Evolutionary conservation across 2,329 filamentous ascomycete genomes (phyloP).

Genomic region (Botrytis elliptica): DNA sequence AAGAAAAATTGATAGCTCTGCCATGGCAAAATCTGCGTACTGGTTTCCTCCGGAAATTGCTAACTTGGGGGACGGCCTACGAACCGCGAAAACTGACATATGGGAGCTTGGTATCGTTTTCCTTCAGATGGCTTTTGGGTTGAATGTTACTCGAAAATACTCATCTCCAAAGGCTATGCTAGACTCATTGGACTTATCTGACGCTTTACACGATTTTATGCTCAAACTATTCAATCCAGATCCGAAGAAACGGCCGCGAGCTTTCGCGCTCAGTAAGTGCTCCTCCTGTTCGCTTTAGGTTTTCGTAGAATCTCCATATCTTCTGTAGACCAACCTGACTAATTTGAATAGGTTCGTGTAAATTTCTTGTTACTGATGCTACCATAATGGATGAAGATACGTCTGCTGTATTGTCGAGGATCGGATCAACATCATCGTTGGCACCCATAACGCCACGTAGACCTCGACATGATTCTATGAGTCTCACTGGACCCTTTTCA

Average conservation of each 20-base stretch:
- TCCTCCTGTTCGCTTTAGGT: neutral
- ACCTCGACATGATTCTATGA: conserved; percentile 62
- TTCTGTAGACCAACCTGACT: neutral
- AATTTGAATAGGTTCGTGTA: conserved; percentile 48
- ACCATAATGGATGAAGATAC: conserved; percentile 49
- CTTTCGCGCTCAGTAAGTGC: conserved; percentile 61
- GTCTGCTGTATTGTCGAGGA: conserved; percentile 43
- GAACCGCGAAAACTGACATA: conserved; percentile 80
- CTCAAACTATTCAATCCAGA: conserved; percentile 82
- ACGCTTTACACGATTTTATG: conserved; percentile 75
- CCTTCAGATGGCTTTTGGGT: conserved; percentile 89
- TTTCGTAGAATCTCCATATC: neutral
- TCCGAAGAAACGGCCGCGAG: conserved; percentile 77
- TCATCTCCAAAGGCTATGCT: conserved; percentile 75
- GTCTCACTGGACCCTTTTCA: conserved; percentile 47
- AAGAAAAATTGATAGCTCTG: conserved; percentile 53
- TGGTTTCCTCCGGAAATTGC: conserved; percentile 81
- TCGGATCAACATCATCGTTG: conserved; percentile 44
- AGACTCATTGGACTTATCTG: conserved; percentile 68
- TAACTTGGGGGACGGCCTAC: conserved; percentile 57
- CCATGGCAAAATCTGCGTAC: conserved; percentile 70
- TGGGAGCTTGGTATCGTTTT: conserved; percentile 95
- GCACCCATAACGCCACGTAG: conserved; percentile 47
- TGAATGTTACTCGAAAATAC: conserved; percentile 72
- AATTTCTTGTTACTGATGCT: conserved; percentile 65